Evolutionary conservation across 495 filamentous ascomycete genomes (phyloP).

Genomic region (Penicillium odoratum): DNA sequence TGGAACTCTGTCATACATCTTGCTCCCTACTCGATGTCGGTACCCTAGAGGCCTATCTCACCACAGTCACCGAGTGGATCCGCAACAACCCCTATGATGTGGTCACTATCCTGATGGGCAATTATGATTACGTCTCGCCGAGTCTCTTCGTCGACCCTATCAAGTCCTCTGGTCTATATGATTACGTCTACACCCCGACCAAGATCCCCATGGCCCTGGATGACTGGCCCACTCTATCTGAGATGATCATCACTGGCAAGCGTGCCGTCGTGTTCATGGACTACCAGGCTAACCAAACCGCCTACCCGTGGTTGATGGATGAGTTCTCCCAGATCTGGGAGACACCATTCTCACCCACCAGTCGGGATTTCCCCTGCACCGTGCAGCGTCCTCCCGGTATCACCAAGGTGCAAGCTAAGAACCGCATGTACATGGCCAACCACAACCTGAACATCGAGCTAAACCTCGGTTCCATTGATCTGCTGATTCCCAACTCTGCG

Average conservation of each 20-base stretch:
- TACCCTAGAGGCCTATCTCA: slow-evolving; percentile 72
- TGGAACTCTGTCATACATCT: slow-evolving; percentile 71
- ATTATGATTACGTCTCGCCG: slow-evolving; percentile 68
- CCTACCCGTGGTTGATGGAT: slow-evolving; percentile 66
- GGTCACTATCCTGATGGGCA: slow-evolving; percentile 86
- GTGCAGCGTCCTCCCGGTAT: slow-evolving; percentile 62
- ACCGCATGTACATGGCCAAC: slow-evolving; percentile 83
- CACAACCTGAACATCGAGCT: slow-evolving; percentile 86
- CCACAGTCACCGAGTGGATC: slow-evolving; percentile 71
- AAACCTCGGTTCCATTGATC: slow-evolving; percentile 52
- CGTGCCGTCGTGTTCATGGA: slow-evolving; percentile 71
- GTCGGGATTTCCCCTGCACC: slow-evolving; percentile 59
- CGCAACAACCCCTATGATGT: slow-evolving; percentile 79
- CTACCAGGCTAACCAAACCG: slow-evolving; percentile 79
- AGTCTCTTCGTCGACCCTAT: slow-evolving; percentile 61
- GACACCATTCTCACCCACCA: slow-evolving; percentile 63
- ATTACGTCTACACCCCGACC: slow-evolving; percentile 70
- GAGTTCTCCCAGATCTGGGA: slow-evolving; percentile 69
- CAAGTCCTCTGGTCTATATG: slow-evolving; percentile 63
- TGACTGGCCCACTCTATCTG: slow-evolving; percentile 82
- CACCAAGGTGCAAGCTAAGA: slow-evolving; percentile 45
- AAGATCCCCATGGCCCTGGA: slow-evolving; percentile 66
- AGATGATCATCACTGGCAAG: slow-evolving; percentile 70
- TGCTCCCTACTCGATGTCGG: slow-evolving; percentile 82
- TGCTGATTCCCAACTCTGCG: slow-evolving; percentile 77